Evolutionary conservation across 345 rosid species (phyloP), one percentile per base, ranked within the genome.

Genomic region (Citropsis articulata): DNA sequence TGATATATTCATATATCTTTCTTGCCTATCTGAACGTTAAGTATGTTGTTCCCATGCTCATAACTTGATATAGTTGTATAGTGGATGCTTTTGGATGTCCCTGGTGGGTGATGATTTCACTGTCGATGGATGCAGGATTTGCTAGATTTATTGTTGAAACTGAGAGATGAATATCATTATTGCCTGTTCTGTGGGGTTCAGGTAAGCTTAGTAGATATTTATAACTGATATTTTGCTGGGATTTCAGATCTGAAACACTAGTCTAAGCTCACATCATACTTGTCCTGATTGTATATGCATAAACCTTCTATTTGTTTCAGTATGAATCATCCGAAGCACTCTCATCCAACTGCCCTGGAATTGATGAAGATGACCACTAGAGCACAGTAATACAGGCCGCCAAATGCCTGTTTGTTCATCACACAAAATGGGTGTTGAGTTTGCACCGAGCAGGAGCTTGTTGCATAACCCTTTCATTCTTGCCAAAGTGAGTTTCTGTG

Each of bases 181-280:
- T 96, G 95, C 83, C 89, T 85, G 35, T 96, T 94, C 82, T 92
- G 97, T 81, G 98, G 98, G 63, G 88, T 90, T 79, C 92, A 86
- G 97, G 98, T 88, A 53, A 72, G 80, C 25, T 1, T 71, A 24
- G 0, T 36, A n/a, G 63, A 4, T 19, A 13, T 10, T 45, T 24
- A 67, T 71, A 3, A 4, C 16, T 9, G 57, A 59, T 36, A 6
- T 68, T 50, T 62, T 62, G 19, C 6, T 56, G 31, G 21, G 31
- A 14, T 21, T 75, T 30, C 57, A 48, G 8, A 30, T 35, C 33
- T 16, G 31, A 18, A 28, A 7, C 25, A 24, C 61, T 35, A 9
- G 28, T 65, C 53, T 38, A 50, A 75, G n/a, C 60, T 33, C 67
- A 60, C 30, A 67, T 63, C 67, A 67, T 56, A 16, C 5, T 40